Evolutionary conservation across 2,329 filamentous ascomycete genomes (phyloP), one percentile per base, ranked within the genome.

Genomic region (Botrytis porri): DNA sequence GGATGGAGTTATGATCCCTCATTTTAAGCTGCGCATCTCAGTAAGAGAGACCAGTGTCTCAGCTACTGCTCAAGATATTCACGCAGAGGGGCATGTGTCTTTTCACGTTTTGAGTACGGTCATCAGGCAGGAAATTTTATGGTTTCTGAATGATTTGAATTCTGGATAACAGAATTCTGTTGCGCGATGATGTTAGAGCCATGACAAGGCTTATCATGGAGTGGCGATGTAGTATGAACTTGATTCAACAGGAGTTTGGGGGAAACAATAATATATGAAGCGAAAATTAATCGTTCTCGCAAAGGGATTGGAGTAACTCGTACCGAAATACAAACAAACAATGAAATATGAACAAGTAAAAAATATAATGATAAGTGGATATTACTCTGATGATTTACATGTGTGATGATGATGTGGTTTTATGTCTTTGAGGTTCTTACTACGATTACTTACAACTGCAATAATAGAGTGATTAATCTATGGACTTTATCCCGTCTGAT

Each of bases 1-100:
- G 94, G 93, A 0, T 98, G 95, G 95, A 90, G 88, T 65, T 95
- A 92, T 75, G 79, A 80, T 73, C 75, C 79, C 64, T 79, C 80
- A 76, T 77, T 81, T 73, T 81, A 74, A 77, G 62, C 43, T 51
- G 10, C n/a, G 5, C 39, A 25, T 39, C 25, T 51, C 29, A 57
- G 25, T n/a, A 8, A 7, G 35, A 32, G 5, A 57, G 20, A 25
- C 3, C 10, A 8, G 51, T 3, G 48, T 57, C 8, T n/a, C 37
- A 32, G 2, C 5, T 54, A 67, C 32, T 41, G 48, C 48, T 57
- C 35, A 32, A 29, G 18, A 57, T n/a, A 18, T 41, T 32, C 65
- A 32, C 57, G 25, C 10, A 18, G n/a, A 69, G 32, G 48, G 35
- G 20, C 18, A 41, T 69, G 35, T 6, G 32, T n/a, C 35, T 32